These are phyloP conservation scores for Helichrysum umbraculigerum DNA, from an alignment of 129 eudicot species.

Conservation along the genomic window DNA sequence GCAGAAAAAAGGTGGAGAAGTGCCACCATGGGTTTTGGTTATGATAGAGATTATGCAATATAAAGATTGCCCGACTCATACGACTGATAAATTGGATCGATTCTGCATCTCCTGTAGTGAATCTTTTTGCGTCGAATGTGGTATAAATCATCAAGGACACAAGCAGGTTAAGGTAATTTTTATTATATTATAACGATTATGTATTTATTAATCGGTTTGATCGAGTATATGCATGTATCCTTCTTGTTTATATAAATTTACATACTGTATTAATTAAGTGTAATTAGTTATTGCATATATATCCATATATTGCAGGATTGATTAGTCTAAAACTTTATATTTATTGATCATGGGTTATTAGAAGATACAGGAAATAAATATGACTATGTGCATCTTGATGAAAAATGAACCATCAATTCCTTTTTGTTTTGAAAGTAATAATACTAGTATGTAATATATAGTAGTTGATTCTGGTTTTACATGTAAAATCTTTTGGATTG, in stretches of 20 bases:
- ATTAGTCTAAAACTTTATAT: too few relatives aligned
- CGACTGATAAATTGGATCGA: constrained; percentile 36
- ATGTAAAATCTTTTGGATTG: too few relatives aligned
- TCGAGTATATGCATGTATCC: too few relatives aligned
- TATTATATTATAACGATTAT: not conserved
- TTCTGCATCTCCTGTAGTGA: constrained; percentile 42
- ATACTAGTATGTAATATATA: not conserved
- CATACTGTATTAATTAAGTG: too few relatives aligned
- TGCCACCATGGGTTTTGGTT: constrained; percentile 45
- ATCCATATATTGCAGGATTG: too few relatives aligned
- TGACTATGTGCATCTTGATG: too few relatives aligned
- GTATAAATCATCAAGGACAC: constrained; percentile 40
- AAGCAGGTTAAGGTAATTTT: constrained; percentile 37
- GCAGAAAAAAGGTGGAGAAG: constrained; percentile 28
- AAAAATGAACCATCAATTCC: too few relatives aligned
- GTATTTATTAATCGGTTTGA: too few relatives aligned
- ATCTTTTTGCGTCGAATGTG: constrained; percentile 45
- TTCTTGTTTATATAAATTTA: too few relatives aligned
- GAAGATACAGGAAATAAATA: too few relatives aligned
- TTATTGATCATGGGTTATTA: too few relatives aligned
- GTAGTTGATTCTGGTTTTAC: too few relatives aligned
- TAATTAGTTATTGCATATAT: not conserved
- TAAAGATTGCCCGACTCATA: constrained; percentile 34
- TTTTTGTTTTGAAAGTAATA: not conserved
- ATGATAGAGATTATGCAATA: constrained; percentile 32